phyloP scores from a whole-genome alignment of 169 alveolate species.

The Plasmodium coatneyi region DNA sequence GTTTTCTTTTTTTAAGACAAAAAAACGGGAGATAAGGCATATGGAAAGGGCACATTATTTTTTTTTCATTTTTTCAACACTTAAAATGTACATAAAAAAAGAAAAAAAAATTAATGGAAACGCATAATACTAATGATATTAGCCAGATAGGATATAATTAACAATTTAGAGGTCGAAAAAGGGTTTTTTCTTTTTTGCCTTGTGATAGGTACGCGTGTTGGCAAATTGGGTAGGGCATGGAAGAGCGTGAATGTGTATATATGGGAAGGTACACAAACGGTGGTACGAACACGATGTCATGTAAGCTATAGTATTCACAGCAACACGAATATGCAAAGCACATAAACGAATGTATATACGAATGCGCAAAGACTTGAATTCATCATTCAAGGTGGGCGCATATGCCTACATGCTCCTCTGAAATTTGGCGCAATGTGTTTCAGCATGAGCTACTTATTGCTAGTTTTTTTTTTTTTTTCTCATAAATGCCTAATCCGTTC shows the following conservation, averaged over 20 bases:
- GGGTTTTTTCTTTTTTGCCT: neutral
- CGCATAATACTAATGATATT: neutral
- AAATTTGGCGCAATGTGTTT: neutral
- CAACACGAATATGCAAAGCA: neutral
- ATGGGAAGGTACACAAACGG: neutral
- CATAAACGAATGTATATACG: neutral
- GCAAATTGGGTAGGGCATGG: neutral
- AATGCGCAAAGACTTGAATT: neutral
- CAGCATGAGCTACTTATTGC: neutral
- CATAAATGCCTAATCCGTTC: neutral
- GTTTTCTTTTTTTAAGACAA: neutral
- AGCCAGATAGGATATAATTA: neutral
- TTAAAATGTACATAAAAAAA: constrained; percentile 15
- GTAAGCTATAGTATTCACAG: neutral
- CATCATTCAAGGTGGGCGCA: neutral
- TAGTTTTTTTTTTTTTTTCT: neutral
- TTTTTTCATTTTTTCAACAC: constrained; percentile 13
- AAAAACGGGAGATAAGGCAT: neutral
- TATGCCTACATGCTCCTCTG: neutral
- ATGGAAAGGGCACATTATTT: neutral
- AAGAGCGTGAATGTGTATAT: neutral
- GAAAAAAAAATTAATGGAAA: constrained; percentile 3
- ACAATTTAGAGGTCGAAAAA: neutral
- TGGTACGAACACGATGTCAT: neutral
- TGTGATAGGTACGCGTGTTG: neutral